These are phyloP conservation scores for Corymbia calophylla DNA, from an alignment of 441 rosid genomes.

Conservation along the genomic window DNA sequence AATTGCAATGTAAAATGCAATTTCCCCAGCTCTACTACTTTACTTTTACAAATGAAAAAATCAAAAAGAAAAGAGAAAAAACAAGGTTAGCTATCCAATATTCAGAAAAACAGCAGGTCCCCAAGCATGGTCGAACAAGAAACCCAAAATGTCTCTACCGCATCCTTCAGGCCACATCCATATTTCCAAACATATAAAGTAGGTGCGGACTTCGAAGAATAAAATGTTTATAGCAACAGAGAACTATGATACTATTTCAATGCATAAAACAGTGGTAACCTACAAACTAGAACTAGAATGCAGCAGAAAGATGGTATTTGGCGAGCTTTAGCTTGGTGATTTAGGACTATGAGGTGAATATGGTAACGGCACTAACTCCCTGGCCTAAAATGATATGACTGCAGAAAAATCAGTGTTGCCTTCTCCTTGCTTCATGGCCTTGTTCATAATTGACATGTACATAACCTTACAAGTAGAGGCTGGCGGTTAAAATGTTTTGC, in stretches of 20 bases:
- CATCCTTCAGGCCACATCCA: not conserved
- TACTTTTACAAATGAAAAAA: no score
- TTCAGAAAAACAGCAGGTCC: not conserved
- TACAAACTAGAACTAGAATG: no score
- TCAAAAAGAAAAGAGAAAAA: no score
- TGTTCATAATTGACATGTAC: not conserved
- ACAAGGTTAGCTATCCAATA: not conserved
- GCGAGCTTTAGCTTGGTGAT: not conserved
- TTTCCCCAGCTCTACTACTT: no score
- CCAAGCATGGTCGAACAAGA: not conserved
- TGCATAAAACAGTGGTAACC: no score
- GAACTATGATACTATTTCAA: not conserved
- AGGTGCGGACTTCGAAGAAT: not conserved
- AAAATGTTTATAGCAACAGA: not conserved
- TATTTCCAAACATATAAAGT: not conserved
- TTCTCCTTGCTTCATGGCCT: not conserved
- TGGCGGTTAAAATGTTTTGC: not conserved
- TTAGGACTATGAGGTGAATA: not conserved
- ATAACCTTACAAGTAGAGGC: not conserved
- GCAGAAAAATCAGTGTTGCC: not conserved
- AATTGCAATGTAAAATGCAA: no score
- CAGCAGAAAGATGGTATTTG: not conserved
- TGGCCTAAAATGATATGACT: not conserved
- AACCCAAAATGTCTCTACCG: not conserved
- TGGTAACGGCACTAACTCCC: not conserved